These are phyloP conservation scores for Auriscalpium microsporum DNA, from an alignment of 768 basidiomycete species.

Conservation along the genomic window DNA sequence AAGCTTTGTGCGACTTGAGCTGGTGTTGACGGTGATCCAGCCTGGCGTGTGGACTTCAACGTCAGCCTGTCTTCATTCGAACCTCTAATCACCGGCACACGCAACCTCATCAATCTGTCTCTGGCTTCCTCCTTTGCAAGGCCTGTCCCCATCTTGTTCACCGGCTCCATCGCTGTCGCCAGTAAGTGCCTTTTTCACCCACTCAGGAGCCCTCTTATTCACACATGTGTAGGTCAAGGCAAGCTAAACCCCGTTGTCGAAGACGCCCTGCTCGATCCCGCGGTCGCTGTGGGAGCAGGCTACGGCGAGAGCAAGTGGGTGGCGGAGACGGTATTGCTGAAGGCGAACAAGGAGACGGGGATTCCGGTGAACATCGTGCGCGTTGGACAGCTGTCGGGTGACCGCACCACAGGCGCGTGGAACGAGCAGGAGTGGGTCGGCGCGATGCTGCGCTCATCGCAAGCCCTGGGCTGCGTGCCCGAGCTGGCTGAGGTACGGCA, in stretches of 20 bases:
- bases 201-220: neutral
- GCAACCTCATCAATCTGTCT: neutral
- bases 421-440: constrained; percentile 12
- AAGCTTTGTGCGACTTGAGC: neutral
- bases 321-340: constrained; percentile 13
- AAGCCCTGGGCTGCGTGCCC: neutral
- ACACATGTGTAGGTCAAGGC: neutral
- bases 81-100: neutral
- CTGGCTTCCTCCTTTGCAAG: neutral
- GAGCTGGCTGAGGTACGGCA: neutral
- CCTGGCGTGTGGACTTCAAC: constrained; percentile 1
- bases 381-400: constrained; percentile 12
- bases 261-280: neutral
- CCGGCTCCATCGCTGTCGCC: neutral
- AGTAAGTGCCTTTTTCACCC: neutral
- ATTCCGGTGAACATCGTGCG: constrained; percentile 4
- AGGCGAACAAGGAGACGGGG: neutral
- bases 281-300: neutral
- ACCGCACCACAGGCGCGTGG: neutral
- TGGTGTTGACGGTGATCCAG: neutral
- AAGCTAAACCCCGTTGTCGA: neutral
- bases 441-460: neutral
- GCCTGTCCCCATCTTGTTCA: neutral
- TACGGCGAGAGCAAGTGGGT: constrained; percentile 16
- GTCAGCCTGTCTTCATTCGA: neutral